Evolutionary conservation across 306 rosid genomes (phyloP).

Genomic region (Cucurbita maxima): DNA sequence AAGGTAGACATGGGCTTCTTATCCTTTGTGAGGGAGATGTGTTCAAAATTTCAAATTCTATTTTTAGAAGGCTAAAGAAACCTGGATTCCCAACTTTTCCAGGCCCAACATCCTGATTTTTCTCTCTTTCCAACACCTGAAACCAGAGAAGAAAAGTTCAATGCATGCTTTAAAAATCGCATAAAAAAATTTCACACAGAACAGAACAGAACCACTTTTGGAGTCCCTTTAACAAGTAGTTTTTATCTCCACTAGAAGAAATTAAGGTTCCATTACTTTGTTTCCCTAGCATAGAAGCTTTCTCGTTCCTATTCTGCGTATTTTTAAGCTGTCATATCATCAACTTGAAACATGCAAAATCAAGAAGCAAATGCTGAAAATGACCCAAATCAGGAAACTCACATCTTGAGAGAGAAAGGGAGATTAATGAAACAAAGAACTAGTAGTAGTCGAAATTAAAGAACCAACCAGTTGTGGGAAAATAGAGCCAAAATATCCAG

Average conservation of each 20-base stretch:
- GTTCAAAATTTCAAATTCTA: neutral
- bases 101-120: conserved; percentile 3
- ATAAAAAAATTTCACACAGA: neutral
- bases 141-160: conserved; percentile 2
- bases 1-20: neutral
- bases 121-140: conserved; percentile 22
- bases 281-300: neutral
- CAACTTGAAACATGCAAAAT: conserved; percentile 1
- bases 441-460: neutral
- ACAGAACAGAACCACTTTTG: neutral
- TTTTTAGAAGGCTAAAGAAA: neutral
- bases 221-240: neutral
- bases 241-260: neutral
- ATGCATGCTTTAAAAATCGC: neutral
- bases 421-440: neutral
- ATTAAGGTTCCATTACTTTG: neutral
- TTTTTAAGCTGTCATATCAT: neutral
- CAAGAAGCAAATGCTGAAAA: neutral
- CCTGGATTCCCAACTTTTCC: conserved; percentile 18
- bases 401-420: neutral
- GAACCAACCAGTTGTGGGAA: conserved; percentile 82
- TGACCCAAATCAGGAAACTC: conserved; percentile 2
- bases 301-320: neutral
- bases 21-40: neutral
- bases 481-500: conserved; percentile 46